Conservation (phyloP, 2,329 filamentous ascomycete species). For the Botrytis fabae region DNA sequence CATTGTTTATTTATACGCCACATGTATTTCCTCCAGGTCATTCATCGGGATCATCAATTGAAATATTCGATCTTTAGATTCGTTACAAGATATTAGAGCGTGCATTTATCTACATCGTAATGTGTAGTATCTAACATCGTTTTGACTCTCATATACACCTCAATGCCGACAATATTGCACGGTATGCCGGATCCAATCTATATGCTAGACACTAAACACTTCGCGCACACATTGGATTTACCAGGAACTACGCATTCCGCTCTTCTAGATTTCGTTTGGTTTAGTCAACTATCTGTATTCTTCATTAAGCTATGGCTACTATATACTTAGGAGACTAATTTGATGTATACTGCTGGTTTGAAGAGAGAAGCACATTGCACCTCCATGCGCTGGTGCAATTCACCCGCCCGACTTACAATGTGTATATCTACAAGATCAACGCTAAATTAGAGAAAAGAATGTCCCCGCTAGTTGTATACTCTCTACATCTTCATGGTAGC, state of each 20-base stretch:
- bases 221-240: not conserved
- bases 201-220: not conserved
- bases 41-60: not conserved
- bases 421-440: not conserved
- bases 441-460: not conserved
- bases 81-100: not conserved
- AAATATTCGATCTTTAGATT: not conserved
- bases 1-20: not conserved
- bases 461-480: too few species aligned
- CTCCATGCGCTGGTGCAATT: not conserved
- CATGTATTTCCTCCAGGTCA: not conserved
- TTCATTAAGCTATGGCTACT: not conserved
- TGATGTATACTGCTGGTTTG: not conserved
- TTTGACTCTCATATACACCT: not conserved
- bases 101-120: not conserved
- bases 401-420: not conserved
- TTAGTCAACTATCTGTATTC: not conserved
- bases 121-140: too few species aligned
- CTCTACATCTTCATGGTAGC: not conserved
- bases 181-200: not conserved
- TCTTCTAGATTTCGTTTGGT: not conserved
- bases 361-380: not conserved
- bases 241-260: too few species aligned
- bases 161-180: not conserved
- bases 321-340: not conserved